Evolutionary conservation across 2,329 filamentous ascomycete species (phyloP).

Genomic region (Ambrosiella xylebori): DNA sequence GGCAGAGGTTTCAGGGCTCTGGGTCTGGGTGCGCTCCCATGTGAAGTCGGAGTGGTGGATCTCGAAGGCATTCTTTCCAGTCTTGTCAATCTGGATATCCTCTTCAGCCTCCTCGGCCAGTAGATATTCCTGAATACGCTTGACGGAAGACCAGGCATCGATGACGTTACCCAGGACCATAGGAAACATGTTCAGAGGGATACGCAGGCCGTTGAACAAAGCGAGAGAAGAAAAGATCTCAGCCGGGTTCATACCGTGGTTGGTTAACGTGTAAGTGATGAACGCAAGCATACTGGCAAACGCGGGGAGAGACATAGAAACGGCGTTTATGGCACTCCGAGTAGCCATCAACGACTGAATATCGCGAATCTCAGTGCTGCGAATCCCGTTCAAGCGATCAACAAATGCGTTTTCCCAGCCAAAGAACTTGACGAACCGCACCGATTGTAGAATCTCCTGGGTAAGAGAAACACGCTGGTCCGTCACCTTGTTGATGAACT

Average conservation of each 20-base stretch:
- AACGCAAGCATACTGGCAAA: slow-evolving; percentile 94
- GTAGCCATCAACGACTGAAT: slow-evolving; percentile 73
- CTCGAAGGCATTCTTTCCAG: slow-evolving; percentile 52
- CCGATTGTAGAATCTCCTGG: slow-evolving; percentile 79
- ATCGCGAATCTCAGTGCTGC: slow-evolving; percentile 59
- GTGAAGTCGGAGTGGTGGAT: slow-evolving; percentile 63
- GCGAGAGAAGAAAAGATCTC: slow-evolving; percentile 84
- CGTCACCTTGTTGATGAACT: slow-evolving; percentile 78
- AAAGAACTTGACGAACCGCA: slow-evolving; percentile 92
- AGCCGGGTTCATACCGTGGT: slow-evolving; percentile 54
- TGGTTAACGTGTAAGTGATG: slow-evolving; percentile 56
- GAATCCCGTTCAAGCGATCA: slow-evolving; percentile 54
- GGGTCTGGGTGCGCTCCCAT: slow-evolving; percentile 56
- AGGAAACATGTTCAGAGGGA: slow-evolving; percentile 79
- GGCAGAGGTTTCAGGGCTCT: slow-evolving; percentile 29
- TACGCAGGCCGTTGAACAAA: slow-evolving; percentile 76
- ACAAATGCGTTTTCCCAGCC: slow-evolving; percentile 88
- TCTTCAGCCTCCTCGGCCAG: slow-evolving; percentile 72
- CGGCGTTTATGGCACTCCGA: slow-evolving; percentile 67
- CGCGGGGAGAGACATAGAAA: slow-evolving; percentile 73
- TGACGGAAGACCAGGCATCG: slow-evolving; percentile 72
- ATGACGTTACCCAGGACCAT: slow-evolving; percentile 77
- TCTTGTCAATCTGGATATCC: slow-evolving; percentile 37
- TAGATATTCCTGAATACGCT: slow-evolving; percentile 76
- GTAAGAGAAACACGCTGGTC: slow-evolving; percentile 83